Base-by-base conservation (phyloP, 768 basidiomycete species). In the Favolaschia claudopus region DNA sequence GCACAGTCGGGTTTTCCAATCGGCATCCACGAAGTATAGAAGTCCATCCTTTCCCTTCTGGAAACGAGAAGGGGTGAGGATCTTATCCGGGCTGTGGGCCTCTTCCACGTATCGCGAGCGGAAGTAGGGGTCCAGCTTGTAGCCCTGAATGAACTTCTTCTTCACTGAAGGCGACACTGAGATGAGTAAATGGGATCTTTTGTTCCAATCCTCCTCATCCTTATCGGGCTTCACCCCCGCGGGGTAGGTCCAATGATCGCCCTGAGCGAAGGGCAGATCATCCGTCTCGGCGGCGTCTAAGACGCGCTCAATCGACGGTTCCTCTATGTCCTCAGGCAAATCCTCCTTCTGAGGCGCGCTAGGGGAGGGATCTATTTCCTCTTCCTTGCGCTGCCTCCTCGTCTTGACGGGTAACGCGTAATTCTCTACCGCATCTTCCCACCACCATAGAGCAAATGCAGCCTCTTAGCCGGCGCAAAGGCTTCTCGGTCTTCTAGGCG, bases 21-120 rank as follows among this genome's bases (percentile, higher is more conserved):
- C 51, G 1, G 50, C 43, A 15, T 60, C 51, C 7, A 45, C 29
- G 43, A 60, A 60, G 19, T 60, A 60, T 2, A 60, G 37, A 4
- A 60, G 20, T 0, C 42, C 50, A 27, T 54, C 44, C 2, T 6
- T 2, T 0, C 36, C 38, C 33, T 44, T 40, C 17, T 58, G 48
- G 28, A 42, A 56, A 1, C 36, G 22, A 3, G 45, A 56, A 2
- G 45, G 44, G 8, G 55, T 56, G 4, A 50, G 25, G 2, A 24
- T 9, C 2, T 22, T 47, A 9, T 44, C 38, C 1, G 51, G 7
- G 15, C 22, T 52, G 7, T 14, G 38, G 10, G 19, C 29, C 2
- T 27, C 27, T 0, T 44, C 32, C 1, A 28, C 24, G 6, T 54
- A 54, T 5, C 15, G 43, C 5, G n/a, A 25, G 5, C 52, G 22